These are phyloP conservation scores for Cardamine chenopodiifolia DNA, from an alignment of 345 rosid genomes.

Conservation along the genomic window DNA sequence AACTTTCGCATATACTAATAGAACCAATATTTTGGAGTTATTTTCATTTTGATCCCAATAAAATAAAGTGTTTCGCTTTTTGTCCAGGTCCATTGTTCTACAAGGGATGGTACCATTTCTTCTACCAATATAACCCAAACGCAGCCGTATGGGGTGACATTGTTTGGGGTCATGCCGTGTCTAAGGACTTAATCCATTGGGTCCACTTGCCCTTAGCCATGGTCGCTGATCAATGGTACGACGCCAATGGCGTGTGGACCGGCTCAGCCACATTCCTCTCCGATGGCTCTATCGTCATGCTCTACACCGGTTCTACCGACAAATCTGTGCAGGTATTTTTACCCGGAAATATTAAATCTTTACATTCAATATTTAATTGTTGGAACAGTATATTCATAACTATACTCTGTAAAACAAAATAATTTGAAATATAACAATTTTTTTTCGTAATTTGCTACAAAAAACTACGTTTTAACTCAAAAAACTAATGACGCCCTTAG, in stretches of 20 bases:
- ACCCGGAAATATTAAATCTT: not conserved
- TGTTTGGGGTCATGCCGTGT: constrained; percentile 95
- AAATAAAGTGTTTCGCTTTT: not conserved
- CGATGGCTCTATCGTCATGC: constrained; percentile 67
- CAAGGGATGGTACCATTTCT: constrained; percentile 89
- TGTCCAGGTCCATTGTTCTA: constrained; percentile 75
- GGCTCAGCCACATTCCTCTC: constrained; percentile 86
- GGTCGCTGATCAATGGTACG: constrained; percentile 78
- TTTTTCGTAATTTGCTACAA: not conserved
- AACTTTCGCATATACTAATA: not conserved
- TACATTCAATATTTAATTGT: not conserved
- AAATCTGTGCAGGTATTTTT: constrained; percentile 59
- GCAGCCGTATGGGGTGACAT: constrained; percentile 95
- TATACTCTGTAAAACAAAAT: not conserved
- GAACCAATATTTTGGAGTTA: not conserved
- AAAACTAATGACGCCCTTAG: not conserved
- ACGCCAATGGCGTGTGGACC: constrained; percentile 82
- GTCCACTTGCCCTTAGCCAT: constrained; percentile 78
- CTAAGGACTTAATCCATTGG: constrained; percentile 91
- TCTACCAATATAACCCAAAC: constrained; percentile 92
- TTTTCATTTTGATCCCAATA: constrained; percentile 6
- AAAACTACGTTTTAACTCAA: not conserved
- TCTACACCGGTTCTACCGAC: constrained; percentile 77
- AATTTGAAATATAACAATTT: not conserved
- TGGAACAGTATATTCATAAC: not conserved